phyloP scores from a whole-genome alignment of 129 eudicot genomes.

The Calendula officinalis region DNA sequence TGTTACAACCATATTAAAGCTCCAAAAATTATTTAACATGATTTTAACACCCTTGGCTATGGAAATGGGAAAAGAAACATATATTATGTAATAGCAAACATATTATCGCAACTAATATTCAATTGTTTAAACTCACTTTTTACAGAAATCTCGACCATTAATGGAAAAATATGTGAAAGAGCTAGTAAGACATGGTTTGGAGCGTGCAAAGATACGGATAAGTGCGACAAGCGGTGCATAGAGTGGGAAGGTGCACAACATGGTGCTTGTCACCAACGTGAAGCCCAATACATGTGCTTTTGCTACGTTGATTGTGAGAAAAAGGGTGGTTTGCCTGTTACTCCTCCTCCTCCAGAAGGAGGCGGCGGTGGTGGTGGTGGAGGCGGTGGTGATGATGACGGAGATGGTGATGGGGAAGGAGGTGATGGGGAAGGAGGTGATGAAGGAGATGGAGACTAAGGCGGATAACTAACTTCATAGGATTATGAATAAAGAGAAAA shows the following conservation, averaged over 20 bases:
- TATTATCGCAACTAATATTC: not conserved
- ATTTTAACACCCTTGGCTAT: too few species aligned
- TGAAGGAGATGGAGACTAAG: not conserved
- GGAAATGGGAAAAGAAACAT: too few species aligned
- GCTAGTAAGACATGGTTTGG: slow-evolving; percentile 34
- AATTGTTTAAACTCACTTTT: not conserved
- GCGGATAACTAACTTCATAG: not conserved
- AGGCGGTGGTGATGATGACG: not conserved
- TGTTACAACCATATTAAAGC: too few species aligned
- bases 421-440: not conserved
- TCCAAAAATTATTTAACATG: too few species aligned
- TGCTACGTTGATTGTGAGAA: slow-evolving; percentile 23
- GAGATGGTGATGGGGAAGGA: not conserved
- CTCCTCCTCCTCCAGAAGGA: slow-evolving; percentile 14
- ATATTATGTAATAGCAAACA: too few species aligned
- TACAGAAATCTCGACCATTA: slow-evolving; percentile 11
- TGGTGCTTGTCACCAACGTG: slow-evolving; percentile 41
- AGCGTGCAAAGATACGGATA: slow-evolving; percentile 3
- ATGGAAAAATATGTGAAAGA: slow-evolving; percentile 24
- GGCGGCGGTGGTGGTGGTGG: not conserved
- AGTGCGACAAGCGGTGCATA: slow-evolving; percentile 30
- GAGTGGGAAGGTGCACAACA: slow-evolving; percentile 33
- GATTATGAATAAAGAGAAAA: not conserved
- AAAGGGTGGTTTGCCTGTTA: not conserved
- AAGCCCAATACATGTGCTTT: slow-evolving; percentile 32